Conservation (phyloP, 306 rosid genomes). For the Erythrophleum fordii region DNA sequence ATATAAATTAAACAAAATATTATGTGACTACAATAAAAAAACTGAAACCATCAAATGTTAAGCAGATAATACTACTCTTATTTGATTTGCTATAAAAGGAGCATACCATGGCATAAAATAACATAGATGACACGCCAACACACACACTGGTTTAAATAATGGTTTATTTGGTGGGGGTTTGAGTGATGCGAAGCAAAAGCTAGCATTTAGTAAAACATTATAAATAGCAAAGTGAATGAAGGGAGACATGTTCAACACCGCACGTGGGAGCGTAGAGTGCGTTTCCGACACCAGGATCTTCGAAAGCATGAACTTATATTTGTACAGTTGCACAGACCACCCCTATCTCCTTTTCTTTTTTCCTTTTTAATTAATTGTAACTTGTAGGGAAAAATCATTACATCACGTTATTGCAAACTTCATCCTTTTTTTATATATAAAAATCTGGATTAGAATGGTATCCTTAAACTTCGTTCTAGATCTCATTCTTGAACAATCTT, state of each 20-base stretch:
- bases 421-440: not conserved
- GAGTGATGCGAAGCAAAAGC: too few species aligned
- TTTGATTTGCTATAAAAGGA: too few species aligned
- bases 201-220: not conserved
- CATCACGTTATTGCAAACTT: constrained; percentile 3
- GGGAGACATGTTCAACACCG: constrained; percentile 1
- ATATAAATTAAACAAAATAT: too few species aligned
- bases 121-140: not conserved
- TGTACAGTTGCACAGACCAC: not conserved
- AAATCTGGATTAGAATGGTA: too few species aligned
- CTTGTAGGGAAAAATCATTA: not conserved
- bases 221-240: not conserved
- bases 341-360: constrained; percentile 3
- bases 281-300: constrained; percentile 48
- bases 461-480: too few species aligned
- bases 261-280: constrained; percentile 38
- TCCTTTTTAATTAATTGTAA: not conserved
- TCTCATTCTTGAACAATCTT: too few species aligned
- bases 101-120: too few species aligned
- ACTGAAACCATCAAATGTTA: too few species aligned
- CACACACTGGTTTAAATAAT: not conserved
- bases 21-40: too few species aligned
- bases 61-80: too few species aligned
- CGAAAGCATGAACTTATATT: not conserved
- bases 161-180: too few species aligned